Base-by-base conservation (phyloP, 2,329 filamentous ascomycete species). In the Trichoderma atrobrunneum region DNA sequence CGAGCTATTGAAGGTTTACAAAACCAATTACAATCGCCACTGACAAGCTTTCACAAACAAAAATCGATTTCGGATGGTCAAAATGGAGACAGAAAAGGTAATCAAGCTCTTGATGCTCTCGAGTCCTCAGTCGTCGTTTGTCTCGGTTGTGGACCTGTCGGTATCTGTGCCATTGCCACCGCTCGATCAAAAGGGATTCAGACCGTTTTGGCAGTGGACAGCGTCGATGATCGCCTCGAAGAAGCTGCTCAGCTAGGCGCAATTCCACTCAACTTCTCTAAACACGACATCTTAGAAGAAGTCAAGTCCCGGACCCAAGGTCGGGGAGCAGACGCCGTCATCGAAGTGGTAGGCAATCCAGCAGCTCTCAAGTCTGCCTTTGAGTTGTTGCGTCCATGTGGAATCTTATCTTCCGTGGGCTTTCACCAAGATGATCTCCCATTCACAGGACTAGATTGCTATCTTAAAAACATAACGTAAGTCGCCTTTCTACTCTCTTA, bases 391-490 rank as follows among this genome's bases (percentile, higher is more conserved):
- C 48, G 64, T 28, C 64, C 64, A 12, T 67, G 64, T 43, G 64
- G 64, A 10, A 39, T 59, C 6, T 7, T 67, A 7, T 67, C 64
- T 59, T 67, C 64, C 14, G 54, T 67, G 8, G 64, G 64, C 5
- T 67, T 67, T 21, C 64, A 67, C n/a, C 64, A 67, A 10, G 51
- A 36, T 2, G 16, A 56, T 6, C n/a, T 67, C 5, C 64, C 64
- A n/a, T 67, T 67, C 10, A 67, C 51, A 2, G 64, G 48, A 3
- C 30, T 57, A 10, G 48, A 67, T 10, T 56, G 48, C 21, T 67
- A 67, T 39, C 30, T 57, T 3, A 67, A 67, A 21, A 67, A 67
- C 30, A 67, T 67, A 28, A 57, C 48, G 64, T 67, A 54, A 59
- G 64, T 65, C 21, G 4, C 14, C 18, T 12, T 5, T 28, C 36